Base-by-base conservation (phyloP, 306 rosid genomes). In the Canavalia gladiata region DNA sequence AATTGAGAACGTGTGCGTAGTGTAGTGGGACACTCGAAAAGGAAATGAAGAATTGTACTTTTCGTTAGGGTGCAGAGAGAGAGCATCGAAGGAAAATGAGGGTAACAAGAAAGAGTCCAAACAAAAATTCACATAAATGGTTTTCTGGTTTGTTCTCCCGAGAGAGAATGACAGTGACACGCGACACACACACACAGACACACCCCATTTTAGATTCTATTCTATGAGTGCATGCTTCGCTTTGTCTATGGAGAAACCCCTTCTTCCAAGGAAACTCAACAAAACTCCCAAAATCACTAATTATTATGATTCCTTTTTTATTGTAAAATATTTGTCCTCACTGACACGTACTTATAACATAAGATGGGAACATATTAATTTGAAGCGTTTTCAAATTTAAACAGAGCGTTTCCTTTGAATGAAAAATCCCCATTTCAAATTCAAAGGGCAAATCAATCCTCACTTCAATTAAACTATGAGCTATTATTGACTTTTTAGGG, bases 211-310 rank as follows among this genome's bases (percentile, higher is more conserved):
- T 18, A 18, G 86, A 90, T 86, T 89, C 86, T 63, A 88, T 84
- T 83, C 88, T 64, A 75, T 58, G 89, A 77, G 91, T 87, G 90
- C 96, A 92, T 86, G 90, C 45, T 62, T 87, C 86, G 85, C 81
- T 87, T 81, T 72, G 78, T 50, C 67, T 42, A 47, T 54, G 62
- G 37, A 64, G 34, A 67, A 88, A 79, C 58, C 90, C 89, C 92
- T 56, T 74, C 28, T 91, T 68, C 88, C 91, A 87, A 90, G 87
- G 71, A 85, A 86, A 68, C 86, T 43, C 62, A 37, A 41, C 2
- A 13, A 18, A 18, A 18, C 25, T 18, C 25, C 25, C 25, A 18
- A 18, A 18, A 18, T 18, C 25, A 37, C 4, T 37, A 37, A 37
- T 37, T 37, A 37, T 37, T 37, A 37, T 37, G 2, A 35, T 35